A percentile compares a stretch with the other conserved stretches of the same genome.
phyloP scores from a whole-genome alignment of 1,139 yeast genomes.

The Saccharomyces uvarum region DNA sequence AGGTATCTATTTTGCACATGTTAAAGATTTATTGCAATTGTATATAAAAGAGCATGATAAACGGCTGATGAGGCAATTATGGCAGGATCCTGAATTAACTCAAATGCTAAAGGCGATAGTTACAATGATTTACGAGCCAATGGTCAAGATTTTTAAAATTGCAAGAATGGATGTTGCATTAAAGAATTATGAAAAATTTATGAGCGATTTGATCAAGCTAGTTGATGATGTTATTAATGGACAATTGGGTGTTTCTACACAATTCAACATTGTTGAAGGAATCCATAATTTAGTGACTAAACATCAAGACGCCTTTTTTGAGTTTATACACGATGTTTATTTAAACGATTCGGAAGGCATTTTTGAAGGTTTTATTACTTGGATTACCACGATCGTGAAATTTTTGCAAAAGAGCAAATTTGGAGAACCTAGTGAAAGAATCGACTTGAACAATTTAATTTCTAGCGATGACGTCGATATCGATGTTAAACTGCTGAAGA shows the following conservation, averaged over 20 bases:
- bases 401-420: slow-evolving; percentile 51
- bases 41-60: slow-evolving; percentile 68
- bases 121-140: slow-evolving; percentile 75
- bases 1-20: slow-evolving; percentile 36
- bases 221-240: slow-evolving; percentile 39
- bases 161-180: slow-evolving; percentile 74
- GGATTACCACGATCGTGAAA: slow-evolving; percentile 61
- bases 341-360: slow-evolving; percentile 62
- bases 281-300: slow-evolving; percentile 57
- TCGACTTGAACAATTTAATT: slow-evolving; percentile 36
- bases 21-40: slow-evolving; percentile 57
- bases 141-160: slow-evolving; percentile 65
- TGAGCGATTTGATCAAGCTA: slow-evolving; percentile 59
- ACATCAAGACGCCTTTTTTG: slow-evolving; percentile 65
- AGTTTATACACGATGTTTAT: slow-evolving; percentile 70
- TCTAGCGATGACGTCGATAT: slow-evolving; percentile 20
- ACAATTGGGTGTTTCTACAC: slow-evolving; percentile 34
- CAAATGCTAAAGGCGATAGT: slow-evolving; percentile 62
- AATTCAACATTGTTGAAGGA: slow-evolving; percentile 51
- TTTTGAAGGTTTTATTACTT: slow-evolving; percentile 59
- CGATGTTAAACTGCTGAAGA: slow-evolving; percentile 34
- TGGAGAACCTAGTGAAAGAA: slow-evolving; percentile 29
- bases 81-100: slow-evolving; percentile 80
- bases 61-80: slow-evolving; percentile 60
- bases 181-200: slow-evolving; percentile 62